Conservation (phyloP, 1,284 basidiomycete genomes). For the Fomitiporia mediterranea region DNA sequence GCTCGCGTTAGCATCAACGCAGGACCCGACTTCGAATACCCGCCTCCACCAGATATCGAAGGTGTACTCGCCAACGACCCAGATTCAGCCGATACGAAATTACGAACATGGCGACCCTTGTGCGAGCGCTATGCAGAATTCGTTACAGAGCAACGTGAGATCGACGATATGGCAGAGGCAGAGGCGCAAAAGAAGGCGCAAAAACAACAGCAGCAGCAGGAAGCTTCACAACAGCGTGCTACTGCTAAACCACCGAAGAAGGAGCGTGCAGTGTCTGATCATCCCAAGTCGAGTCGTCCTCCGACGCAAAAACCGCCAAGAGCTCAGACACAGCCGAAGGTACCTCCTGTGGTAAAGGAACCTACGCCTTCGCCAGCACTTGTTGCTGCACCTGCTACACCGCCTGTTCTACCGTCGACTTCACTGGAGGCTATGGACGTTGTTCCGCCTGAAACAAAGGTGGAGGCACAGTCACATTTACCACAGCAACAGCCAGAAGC, state of each 20-base stretch:
- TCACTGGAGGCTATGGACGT: no score
- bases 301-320: constrained; percentile 1
- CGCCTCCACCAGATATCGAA: constrained; percentile 74
- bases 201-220: constrained; percentile 26
- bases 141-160: constrained; percentile 69
- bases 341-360: background rate
- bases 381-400: background rate
- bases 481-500: background rate
- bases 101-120: constrained; percentile 66
- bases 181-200: constrained; percentile 44
- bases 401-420: no score
- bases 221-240: background rate
- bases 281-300: background rate
- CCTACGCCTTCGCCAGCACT: constrained; percentile 3
- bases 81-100: constrained; percentile 19
- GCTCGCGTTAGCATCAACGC: constrained; percentile 84
- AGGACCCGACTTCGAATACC: constrained; percentile 79
- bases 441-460: background rate
- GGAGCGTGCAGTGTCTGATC: background rate
- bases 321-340: background rate
- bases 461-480: background rate
- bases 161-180: constrained; percentile 65
- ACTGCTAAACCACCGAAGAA: constrained; percentile 5
- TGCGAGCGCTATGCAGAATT: constrained; percentile 76
- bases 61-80: constrained; percentile 39